These are phyloP conservation scores for Hsuehochloa calcarea DNA, from an alignment of 176 grass and related monocot genomes.

Conservation along the genomic window DNA sequence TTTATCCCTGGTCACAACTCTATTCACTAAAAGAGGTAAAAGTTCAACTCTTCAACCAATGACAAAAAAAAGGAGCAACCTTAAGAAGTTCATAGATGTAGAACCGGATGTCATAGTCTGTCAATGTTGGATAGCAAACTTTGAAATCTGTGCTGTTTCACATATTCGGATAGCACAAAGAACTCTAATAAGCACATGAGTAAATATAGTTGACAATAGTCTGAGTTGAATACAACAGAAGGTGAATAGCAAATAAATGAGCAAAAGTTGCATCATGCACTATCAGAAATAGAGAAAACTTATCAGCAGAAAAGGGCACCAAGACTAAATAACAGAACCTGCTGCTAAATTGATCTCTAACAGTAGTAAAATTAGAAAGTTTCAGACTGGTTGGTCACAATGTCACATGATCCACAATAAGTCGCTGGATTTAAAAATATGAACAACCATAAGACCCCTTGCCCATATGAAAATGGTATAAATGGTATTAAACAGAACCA, in stretches of 20 bases:
- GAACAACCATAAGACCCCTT: not conserved
- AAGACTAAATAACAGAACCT: conserved; percentile 6
- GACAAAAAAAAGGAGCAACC: conserved; percentile 23
- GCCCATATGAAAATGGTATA: not conserved
- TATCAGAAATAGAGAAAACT: not conserved
- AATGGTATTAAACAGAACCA: conserved; percentile 17
- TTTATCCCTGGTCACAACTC: too few species aligned
- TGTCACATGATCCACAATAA: not conserved
- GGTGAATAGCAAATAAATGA: conserved; percentile 10
- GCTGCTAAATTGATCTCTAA: conserved; percentile 17
- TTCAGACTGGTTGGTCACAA: not conserved
- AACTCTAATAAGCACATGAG: not conserved
- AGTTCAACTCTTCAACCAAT: not conserved
- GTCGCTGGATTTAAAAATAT: not conserved
- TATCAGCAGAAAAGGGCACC: not conserved
- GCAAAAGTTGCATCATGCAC: not conserved
- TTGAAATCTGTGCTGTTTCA: conserved; percentile 75
- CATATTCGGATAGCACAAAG: conserved; percentile 7
- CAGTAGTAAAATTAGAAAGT: not conserved
- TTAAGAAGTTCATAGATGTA: conserved; percentile 89
- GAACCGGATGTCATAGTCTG: conserved; percentile 82
- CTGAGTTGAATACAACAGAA: not conserved
- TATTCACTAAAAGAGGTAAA: not conserved
- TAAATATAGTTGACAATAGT: not conserved
- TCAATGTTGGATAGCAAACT: conserved; percentile 70